Base-by-base conservation (phyloP, 78 protist species). In the Pigoraptor vietnamica region DNA sequence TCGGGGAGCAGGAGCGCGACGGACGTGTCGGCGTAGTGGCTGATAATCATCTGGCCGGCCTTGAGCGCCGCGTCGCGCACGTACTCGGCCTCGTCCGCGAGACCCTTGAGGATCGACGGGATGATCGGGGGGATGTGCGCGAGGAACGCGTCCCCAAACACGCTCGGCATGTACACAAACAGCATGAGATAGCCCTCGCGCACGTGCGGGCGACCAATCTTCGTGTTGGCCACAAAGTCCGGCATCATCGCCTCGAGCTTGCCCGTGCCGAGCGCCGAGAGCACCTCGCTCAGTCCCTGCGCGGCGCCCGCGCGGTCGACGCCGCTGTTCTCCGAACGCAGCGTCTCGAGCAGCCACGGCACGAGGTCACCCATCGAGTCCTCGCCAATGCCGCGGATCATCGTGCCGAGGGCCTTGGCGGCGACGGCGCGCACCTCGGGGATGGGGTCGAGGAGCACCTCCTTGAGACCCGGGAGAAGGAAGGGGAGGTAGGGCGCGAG, bases 281-380 rank as follows among this genome's bases (percentile, higher is more conserved):
- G 90, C 56, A 89, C 93, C 89, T 92, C 93, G 38, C n/a, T 32
- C 29, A 91, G 89, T 37, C 90, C 90, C 56, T 96, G 98, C 35
- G 98, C 98, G 0, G 99, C 98, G 39, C 98, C 99, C 37, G 95
- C 33, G 56, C 98, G 94, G 91, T 97, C 99, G 32, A 96, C 97
- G 24, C 96, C 82, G 81, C 95, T 86, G 37, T 10, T 37, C 23
- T 93, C 97, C 19, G 96, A 81, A 37, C 67, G 32, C 39, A 95
- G 92, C 32, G 93, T 92, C 36, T 86, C 95, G 33, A 93, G 81
- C 83, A 97, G 89, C 98, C 98, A 96, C 39, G 96, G 94, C 32
- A 96, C 84, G 10, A 96, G 93, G 0, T 91, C 96, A 24, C 93
- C 32, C 86, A 97, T 95, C 67, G 82, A 67, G 33, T 95, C 96